Conservation (phyloP, 1,139 yeast genomes). For the Candida albicans region DNA sequence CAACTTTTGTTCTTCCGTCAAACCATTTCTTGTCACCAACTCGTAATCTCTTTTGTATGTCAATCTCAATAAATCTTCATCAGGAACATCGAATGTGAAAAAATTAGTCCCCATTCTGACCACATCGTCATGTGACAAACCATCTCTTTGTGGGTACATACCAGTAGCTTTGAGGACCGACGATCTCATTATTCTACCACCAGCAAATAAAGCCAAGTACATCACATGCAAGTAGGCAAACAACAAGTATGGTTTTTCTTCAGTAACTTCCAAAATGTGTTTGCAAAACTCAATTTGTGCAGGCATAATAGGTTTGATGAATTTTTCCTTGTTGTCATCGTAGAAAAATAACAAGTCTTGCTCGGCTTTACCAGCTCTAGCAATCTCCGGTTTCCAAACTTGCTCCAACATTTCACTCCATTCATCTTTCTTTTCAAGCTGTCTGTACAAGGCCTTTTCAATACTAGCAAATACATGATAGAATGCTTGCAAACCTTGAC, state of each 20-base stretch:
- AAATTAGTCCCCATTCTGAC: conserved; percentile 65
- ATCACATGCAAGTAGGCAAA: conserved; percentile 86
- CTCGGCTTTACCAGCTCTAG: conserved; percentile 58
- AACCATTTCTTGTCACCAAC: conserved; percentile 63
- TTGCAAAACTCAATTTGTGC: conserved; percentile 62
- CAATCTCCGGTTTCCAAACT: conserved; percentile 72
- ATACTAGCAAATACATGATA: conserved; percentile 74
- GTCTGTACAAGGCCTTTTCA: conserved; percentile 55
- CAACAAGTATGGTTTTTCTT: conserved; percentile 66
- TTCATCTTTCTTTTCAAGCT: conserved; percentile 44
- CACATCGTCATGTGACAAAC: conserved; percentile 61
- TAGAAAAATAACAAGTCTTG: conserved; percentile 70
- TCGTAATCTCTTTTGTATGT: conserved; percentile 76
- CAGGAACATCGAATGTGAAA: conserved; percentile 69
- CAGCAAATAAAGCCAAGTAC: conserved; percentile 85
- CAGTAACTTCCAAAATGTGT: conserved; percentile 56
- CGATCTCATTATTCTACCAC: conserved; percentile 75
- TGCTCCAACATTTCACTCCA: conserved; percentile 45
- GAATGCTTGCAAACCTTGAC: conserved; percentile 79
- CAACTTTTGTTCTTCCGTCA: conserved; percentile 68
- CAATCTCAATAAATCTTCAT: conserved; percentile 63
- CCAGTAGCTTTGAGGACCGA: conserved; percentile 67
- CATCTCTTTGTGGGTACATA: conserved; percentile 70
- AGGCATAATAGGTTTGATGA: conserved; percentile 54
- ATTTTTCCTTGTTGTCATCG: conserved; percentile 54